phyloP scores from a whole-genome alignment of 345 rosid species.

The Hypericum perforatum region DNA sequence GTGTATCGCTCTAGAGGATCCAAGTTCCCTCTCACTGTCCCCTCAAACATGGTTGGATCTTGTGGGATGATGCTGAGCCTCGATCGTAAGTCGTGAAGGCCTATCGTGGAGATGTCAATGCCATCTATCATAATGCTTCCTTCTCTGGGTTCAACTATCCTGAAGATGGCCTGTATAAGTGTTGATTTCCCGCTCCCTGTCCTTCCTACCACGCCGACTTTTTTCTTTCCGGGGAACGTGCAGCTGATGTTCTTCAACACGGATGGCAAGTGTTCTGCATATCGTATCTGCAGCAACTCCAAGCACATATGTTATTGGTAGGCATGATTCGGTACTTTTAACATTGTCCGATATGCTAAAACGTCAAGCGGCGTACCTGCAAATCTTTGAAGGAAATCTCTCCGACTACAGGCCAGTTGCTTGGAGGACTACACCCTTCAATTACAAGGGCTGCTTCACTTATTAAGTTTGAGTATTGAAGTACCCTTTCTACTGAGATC shows the following conservation, averaged over 20 bases:
- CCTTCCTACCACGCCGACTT: constrained; percentile 92
- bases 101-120: constrained; percentile 68
- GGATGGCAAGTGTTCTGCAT: constrained; percentile 84
- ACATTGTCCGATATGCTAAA: neutral
- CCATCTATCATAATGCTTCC: constrained; percentile 77
- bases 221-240: constrained; percentile 72
- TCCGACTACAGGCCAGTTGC: constrained; percentile 83
- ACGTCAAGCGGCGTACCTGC: constrained; percentile 35
- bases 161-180: constrained; percentile 75
- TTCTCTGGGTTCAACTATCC: constrained; percentile 75
- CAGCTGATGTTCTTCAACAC: constrained; percentile 69
- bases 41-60: constrained; percentile 90
- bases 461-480: constrained; percentile 64
- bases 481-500: constrained; percentile 84
- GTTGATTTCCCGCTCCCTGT: constrained; percentile 97
- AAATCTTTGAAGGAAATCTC: constrained; percentile 58
- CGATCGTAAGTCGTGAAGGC: constrained; percentile 79
- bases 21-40: constrained; percentile 81
- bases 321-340: neutral
- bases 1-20: constrained; percentile 65
- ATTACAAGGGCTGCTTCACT: constrained; percentile 67
- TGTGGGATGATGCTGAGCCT: constrained; percentile 93
- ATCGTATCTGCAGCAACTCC: constrained; percentile 50
- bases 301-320: neutral
- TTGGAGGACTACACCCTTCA: constrained; percentile 50